These are phyloP conservation scores for Ceriops tagal DNA, from an alignment of 345 rosid species.

Conservation along the genomic window DNA sequence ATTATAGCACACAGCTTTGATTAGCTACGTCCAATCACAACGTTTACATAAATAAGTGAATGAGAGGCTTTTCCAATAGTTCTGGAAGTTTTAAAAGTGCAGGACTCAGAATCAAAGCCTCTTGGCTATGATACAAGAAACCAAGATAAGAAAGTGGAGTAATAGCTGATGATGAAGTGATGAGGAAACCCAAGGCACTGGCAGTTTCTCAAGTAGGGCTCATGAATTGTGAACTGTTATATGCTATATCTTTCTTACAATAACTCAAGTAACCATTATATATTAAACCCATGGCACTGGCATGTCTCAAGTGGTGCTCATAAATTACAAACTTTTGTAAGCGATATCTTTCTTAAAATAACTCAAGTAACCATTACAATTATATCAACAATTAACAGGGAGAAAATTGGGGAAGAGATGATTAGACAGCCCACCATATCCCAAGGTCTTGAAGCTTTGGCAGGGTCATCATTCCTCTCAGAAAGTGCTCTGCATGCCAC, in stretches of 20 bases:
- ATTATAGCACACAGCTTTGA: background rate
- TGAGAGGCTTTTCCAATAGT: background rate
- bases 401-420: no score
- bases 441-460: conserved; percentile 98
- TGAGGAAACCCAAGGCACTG: background rate
- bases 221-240: no score
- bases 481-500: conserved; percentile 91
- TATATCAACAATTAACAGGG: no score
- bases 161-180: background rate
- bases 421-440: conserved; percentile 50
- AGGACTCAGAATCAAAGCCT: background rate
- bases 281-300: background rate
- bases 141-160: background rate
- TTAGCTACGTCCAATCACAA: conserved; percentile 6
- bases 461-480: conserved; percentile 76
- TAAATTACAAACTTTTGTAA: no score
- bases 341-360: no score
- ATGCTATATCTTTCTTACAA: no score
- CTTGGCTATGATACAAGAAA: background rate
- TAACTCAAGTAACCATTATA: no score
- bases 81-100: background rate
- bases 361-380: no score
- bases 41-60: background rate
- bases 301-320: no score
- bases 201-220: no score